A percentile compares a stretch with the other conserved stretches of the same genome.
phyloP scores from a whole-genome alignment of 495 filamentous ascomycete genomes.

The Talaromyces stipitatus region DNA sequence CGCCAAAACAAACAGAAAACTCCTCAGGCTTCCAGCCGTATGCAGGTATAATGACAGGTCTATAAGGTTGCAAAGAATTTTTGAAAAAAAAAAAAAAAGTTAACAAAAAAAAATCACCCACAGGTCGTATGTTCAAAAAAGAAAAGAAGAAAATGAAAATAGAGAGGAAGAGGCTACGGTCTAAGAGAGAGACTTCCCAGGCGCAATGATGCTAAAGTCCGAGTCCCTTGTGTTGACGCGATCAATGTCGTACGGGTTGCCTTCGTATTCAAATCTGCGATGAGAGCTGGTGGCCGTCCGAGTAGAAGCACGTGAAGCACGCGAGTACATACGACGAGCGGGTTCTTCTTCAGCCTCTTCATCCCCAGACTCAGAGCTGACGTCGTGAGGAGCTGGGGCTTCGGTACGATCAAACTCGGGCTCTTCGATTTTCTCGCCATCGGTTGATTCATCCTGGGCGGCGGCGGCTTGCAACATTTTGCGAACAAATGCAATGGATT shows the following conservation, averaged over 20 bases:
- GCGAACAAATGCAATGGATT: conserved; percentile 41
- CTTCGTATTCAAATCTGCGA: conserved; percentile 29
- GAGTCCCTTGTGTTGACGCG: conserved; percentile 39
- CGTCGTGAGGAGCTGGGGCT: conserved; percentile 20
- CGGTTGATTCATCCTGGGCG: conserved; percentile 8
- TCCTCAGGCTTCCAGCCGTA: neutral
- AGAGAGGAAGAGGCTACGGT: no score
- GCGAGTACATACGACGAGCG: conserved; percentile 24
- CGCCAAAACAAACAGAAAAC: neutral
- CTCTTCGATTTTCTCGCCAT: conserved; percentile 11
- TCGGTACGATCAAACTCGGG: conserved; percentile 31
- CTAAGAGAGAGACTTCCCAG: neutral
- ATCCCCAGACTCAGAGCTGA: neutral
- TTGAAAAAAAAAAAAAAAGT: neutral
- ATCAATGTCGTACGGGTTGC: conserved; percentile 38
- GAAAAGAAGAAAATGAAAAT: no score
- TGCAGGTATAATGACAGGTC: neutral
- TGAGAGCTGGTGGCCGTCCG: conserved; percentile 20
- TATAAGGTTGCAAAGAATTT: neutral
- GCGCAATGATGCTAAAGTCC: neutral
- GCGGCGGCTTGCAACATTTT: conserved; percentile 23
- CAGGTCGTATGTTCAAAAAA: no score
- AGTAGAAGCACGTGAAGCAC: conserved; percentile 22
- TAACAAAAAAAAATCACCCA: no score
- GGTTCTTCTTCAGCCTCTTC: conserved; percentile 11